Percentiles rank a stretch among this genome's conserved stretches.
phyloP scores from a whole-genome alignment of 2,329 filamentous ascomycete genomes.

The Fonsecaea pedrosoi region DNA sequence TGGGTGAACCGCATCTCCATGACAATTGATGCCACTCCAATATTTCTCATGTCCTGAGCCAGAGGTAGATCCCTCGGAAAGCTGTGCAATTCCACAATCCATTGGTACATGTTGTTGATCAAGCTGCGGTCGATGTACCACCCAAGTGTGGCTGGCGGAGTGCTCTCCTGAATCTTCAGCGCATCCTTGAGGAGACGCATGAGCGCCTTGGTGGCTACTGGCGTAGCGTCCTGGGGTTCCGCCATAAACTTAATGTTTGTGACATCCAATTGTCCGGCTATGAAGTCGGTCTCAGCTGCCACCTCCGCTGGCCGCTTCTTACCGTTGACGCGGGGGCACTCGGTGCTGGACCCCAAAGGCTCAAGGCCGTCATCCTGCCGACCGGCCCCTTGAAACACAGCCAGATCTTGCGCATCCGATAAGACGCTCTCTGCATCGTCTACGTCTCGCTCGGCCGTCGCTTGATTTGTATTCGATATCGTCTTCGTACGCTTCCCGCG shows the following conservation, averaged over 20 bases:
- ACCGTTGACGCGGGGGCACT: constrained; percentile 3
- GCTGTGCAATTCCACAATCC: constrained; percentile 88
- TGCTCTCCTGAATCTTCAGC: constrained; percentile 67
- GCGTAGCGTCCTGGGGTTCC: constrained; percentile 69
- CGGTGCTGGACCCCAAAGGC: background rate
- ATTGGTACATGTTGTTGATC: constrained; percentile 81
- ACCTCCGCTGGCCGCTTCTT: constrained; percentile 16
- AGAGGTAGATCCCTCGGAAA: constrained; percentile 75
- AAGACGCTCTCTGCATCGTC: constrained; percentile 44
- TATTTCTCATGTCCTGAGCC: constrained; percentile 73
- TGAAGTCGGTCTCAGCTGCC: constrained; percentile 62
- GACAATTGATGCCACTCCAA: constrained; percentile 70
- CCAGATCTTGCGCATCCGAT: constrained; percentile 56
- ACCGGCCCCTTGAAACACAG: constrained; percentile 46
- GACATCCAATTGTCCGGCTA: constrained; percentile 70
- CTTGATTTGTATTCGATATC: constrained; percentile 27
- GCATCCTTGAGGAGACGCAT: constrained; percentile 69
- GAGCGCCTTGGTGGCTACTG: constrained; percentile 66
- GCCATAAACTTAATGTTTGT: constrained; percentile 68
- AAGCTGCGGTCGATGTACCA: constrained; percentile 78
- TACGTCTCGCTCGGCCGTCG: constrained; percentile 26
- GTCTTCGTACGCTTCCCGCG: constrained; percentile 34
- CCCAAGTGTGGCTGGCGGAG: constrained; percentile 70
- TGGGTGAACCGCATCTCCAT: constrained; percentile 81
- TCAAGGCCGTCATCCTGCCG: background rate